Evolutionary conservation across 2,329 filamentous ascomycete species (phyloP).

Genomic region (Claviceps citrina): DNA sequence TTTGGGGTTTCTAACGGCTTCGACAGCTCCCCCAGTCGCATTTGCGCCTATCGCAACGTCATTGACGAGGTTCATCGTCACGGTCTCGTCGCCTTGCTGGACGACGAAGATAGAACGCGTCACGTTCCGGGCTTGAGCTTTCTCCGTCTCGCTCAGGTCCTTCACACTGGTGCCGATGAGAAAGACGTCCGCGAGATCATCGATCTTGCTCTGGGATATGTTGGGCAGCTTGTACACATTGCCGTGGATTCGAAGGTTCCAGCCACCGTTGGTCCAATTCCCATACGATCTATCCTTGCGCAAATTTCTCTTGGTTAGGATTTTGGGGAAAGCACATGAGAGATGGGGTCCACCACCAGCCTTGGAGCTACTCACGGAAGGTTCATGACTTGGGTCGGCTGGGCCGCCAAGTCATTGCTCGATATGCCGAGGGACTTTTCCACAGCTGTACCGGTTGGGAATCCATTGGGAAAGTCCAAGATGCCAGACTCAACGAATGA

Average conservation of each 20-base stretch:
- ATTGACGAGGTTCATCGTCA: constrained; percentile 43
- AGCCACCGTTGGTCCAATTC: constrained; percentile 66
- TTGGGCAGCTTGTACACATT: constrained; percentile 71
- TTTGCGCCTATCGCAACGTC: constrained; percentile 34
- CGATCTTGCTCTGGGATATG: constrained; percentile 46
- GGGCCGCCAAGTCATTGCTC: constrained; percentile 41
- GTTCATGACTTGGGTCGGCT: constrained; percentile 57
- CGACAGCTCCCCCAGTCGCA: constrained; percentile 35
- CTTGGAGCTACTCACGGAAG: constrained; percentile 32
- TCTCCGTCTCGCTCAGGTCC: constrained; percentile 40
- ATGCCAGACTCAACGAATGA: constrained; percentile 48
- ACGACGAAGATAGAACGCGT: constrained; percentile 62
- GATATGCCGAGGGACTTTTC: constrained; percentile 44
- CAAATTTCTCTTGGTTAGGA: neutral
- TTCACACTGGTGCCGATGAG: constrained; percentile 48
- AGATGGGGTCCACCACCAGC: neutral
- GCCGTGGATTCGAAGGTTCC: constrained; percentile 63
- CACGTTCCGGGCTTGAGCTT: constrained; percentile 56
- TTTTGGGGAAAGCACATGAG: neutral
- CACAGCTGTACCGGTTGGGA: constrained; percentile 47
- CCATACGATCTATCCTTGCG: constrained; percentile 34
- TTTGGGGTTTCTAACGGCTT: constrained; percentile 19
- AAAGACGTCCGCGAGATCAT: constrained; percentile 56
- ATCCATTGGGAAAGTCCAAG: constrained; percentile 50
- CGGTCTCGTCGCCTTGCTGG: constrained; percentile 49